These are phyloP conservation scores for Clarireedia homoeocarpa DNA, from an alignment of 2,329 filamentous ascomycete genomes.

Conservation along the genomic window DNA sequence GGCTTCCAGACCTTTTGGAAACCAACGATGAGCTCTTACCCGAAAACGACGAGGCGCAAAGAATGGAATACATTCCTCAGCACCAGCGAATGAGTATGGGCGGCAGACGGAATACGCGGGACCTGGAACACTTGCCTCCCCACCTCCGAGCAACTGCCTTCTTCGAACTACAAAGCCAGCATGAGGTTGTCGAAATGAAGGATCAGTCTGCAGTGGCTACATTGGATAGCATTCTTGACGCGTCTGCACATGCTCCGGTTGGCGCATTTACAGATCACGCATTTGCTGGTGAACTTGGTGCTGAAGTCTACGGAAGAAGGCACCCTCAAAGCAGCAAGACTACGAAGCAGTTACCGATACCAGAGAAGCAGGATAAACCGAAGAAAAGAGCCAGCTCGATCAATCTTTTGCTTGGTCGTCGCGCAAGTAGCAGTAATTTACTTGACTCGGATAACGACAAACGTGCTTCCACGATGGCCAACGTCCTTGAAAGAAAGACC, in stretches of 20 bases:
- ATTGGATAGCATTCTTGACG: constrained; percentile 85
- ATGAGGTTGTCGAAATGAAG: constrained; percentile 48
- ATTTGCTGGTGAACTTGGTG: constrained; percentile 67
- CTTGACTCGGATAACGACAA: constrained; percentile 16
- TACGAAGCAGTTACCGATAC: constrained; percentile 29
- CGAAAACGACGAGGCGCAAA: constrained; percentile 20
- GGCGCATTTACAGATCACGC: constrained; percentile 87
- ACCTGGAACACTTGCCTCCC: constrained; percentile 57
- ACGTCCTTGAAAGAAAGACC: constrained; percentile 16
- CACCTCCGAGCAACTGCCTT: constrained; percentile 86
- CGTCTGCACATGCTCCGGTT: constrained; percentile 79
- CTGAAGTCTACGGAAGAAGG: constrained; percentile 63
- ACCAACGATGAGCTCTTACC: constrained; percentile 14
- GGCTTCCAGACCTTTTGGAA: constrained; percentile 30
- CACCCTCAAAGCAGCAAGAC: constrained; percentile 47
- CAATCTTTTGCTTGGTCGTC: constrained; percentile 34
- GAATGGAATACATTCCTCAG: constrained; percentile 28
- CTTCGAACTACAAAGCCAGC: constrained; percentile 59
- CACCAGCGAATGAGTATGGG: constrained; percentile 28
- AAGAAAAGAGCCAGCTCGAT: constrained; percentile 43
- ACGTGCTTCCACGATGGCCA: constrained; percentile 19
- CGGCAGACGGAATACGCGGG: constrained; percentile 25
- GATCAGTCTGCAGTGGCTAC: constrained; percentile 82
- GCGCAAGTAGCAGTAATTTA: constrained; percentile 20
- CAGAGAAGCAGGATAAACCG: constrained; percentile 11